Evolutionary conservation across 352 stramenopile species (phyloP), one percentile per base, ranked within the genome.

Genomic region (Salisapilia sapeloensis): DNA sequence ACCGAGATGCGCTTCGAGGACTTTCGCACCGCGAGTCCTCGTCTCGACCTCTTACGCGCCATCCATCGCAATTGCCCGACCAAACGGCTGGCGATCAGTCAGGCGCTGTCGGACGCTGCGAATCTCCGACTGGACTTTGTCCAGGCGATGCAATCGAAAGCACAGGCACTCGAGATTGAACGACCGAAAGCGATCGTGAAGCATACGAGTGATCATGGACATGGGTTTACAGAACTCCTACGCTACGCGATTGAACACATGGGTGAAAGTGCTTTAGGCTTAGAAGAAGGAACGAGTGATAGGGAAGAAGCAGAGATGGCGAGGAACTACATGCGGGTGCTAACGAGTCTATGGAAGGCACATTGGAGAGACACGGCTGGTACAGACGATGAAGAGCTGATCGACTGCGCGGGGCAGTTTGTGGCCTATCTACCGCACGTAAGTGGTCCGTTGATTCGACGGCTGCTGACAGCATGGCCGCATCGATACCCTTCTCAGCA

Each of bases 1-100:
- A 82, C 55, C 4, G 70, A 77, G 12, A 50, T 86, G 44, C 74
- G 74, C 24, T 90, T 86, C 28, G 74, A 90, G 42, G 74, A 90
- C 42, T 86, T 80, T 38, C 75, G 75, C n/a, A 83, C 64, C 8
- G 65, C 75, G 28, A 90, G 75, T 28, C 63, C 66, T 8, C 60
- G 75, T 8, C 54, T 86, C 12, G 71, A 86, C 29, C 85, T 90
- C 19, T 31, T 90, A 16, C 75, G 75, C 14, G 75, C 75, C n/a
- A 83, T 90, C 41, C 75, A 85, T 50, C 78, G 82, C 35, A 76
- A 59, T 35, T 86, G 63, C 24, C 60, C 70, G 4, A 53, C 43
- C 41, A 84, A 84, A 41, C 61, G 71, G 2, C 28, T 81, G 16
- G 49, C 79, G 24, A 66, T 90, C 31, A 49, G 65, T 4, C 70